These are phyloP conservation scores for Bassia scoparia DNA, from an alignment of 148 eudicot species.

Conservation along the genomic window DNA sequence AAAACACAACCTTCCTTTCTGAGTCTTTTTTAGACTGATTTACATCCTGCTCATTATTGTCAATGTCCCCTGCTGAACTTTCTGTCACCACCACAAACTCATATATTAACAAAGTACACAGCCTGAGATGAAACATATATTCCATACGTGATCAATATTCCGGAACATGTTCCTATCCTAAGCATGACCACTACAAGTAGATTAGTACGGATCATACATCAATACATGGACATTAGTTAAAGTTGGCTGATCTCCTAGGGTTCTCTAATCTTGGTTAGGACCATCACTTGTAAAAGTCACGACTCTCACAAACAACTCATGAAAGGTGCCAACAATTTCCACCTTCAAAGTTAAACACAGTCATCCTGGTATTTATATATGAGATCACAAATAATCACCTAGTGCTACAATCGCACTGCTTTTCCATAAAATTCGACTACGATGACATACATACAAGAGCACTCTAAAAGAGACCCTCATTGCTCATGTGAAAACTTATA, in stretches of 20 bases:
- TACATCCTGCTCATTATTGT: conserved; percentile 20
- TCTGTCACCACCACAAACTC: conserved; percentile 25
- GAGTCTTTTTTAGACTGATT: conserved; percentile 28
- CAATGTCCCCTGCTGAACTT: conserved; percentile 27
- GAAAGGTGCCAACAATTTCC: no score
- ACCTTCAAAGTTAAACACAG: not conserved
- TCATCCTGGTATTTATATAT: not conserved
- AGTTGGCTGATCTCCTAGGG: no score
- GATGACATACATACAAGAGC: not conserved
- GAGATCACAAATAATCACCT: not conserved
- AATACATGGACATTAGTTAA: no score
- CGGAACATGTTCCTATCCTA: no score
- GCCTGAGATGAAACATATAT: not conserved
- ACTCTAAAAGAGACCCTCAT: not conserved
- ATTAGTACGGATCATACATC: no score
- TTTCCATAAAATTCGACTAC: not conserved
- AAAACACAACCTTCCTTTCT: conserved; percentile 25
- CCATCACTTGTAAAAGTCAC: no score
- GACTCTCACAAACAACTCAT: no score
- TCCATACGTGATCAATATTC: no score
- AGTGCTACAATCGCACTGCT: not conserved
- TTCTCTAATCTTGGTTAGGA: no score
- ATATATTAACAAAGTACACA: not conserved
- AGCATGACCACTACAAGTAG: no score
- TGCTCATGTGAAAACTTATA: not conserved